A percentile compares a stretch with the other conserved stretches of the same genome.
These are phyloP conservation scores for Phytophthora foliorum DNA, from an alignment of 352 stramenopile genomes.

Conservation along the genomic window DNA sequence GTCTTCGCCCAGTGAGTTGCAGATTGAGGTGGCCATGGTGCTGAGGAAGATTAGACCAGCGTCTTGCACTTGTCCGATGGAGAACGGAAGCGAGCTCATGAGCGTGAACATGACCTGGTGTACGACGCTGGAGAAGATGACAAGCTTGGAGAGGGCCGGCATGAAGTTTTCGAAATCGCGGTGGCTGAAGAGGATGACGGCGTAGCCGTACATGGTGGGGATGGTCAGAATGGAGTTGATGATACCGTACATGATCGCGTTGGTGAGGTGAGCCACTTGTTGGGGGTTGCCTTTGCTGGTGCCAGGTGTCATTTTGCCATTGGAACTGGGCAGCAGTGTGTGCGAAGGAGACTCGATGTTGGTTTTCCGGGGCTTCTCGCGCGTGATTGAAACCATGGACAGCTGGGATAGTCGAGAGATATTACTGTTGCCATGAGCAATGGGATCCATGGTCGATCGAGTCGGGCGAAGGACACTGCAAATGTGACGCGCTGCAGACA, in stretches of 20 bases:
- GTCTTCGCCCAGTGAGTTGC: constrained; percentile 78
- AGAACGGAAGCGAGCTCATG: constrained; percentile 95
- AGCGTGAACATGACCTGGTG: constrained; percentile 93
- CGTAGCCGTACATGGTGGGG: constrained; percentile 96
- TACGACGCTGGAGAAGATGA: constrained; percentile 95
- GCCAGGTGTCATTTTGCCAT: constrained; percentile 12
- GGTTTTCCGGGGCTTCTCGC: constrained; percentile 19
- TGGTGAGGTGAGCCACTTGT: constrained; percentile 54
- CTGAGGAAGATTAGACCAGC: constrained; percentile 98
- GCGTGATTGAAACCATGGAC: constrained; percentile 22
- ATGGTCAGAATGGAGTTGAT: constrained; percentile 96
- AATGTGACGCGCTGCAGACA: background rate
- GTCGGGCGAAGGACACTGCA: background rate
- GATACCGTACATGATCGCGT: constrained; percentile 85
- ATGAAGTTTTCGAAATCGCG: constrained; percentile 88
- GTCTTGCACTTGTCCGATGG: constrained; percentile 98
- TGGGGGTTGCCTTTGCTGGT: background rate
- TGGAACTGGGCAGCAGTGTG: constrained; percentile 31
- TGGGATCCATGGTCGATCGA: constrained; percentile 10
- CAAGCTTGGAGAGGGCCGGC: constrained; percentile 95
- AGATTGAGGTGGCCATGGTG: constrained; percentile 94
- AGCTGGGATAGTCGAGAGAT: constrained; percentile 25
- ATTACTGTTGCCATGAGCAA: constrained; percentile 7
- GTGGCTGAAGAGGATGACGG: constrained; percentile 95
- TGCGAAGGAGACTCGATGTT: constrained; percentile 35